Conservation (phyloP, 352 stramenopile genomes). For the Globisporangium megalacanthum region DNA sequence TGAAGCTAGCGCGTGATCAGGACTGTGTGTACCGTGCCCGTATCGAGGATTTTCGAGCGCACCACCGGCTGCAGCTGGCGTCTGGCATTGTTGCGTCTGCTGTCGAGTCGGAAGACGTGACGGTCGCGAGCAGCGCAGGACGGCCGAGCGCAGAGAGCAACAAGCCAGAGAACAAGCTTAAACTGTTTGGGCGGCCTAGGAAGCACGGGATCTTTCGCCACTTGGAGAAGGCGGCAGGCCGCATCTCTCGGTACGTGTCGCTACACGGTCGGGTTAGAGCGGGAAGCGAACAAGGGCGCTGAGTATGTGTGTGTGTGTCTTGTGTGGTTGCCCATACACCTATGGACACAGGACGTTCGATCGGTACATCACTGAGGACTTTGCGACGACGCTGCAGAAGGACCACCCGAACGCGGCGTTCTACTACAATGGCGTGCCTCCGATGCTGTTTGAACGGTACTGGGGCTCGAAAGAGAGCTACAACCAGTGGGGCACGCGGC, state of each 20-base stretch:
- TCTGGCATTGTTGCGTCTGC: slow-evolving; percentile 73
- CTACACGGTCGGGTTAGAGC: background rate
- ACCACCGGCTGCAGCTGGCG: slow-evolving; percentile 75
- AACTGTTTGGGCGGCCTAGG: slow-evolving; percentile 51
- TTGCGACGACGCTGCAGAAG: slow-evolving; percentile 38
- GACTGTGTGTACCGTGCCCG: slow-evolving; percentile 59
- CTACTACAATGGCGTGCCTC: slow-evolving; percentile 48
- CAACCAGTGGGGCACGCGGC: slow-evolving; percentile 46
- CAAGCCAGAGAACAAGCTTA: slow-evolving; percentile 44
- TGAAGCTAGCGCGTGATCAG: slow-evolving; percentile 52
- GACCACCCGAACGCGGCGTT: slow-evolving; percentile 52
- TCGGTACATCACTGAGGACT: slow-evolving; percentile 57
- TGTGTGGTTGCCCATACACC: background rate
- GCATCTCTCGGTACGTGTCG: slow-evolving; percentile 32
- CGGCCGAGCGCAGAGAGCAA: slow-evolving; percentile 33
- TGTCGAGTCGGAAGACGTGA: slow-evolving; percentile 31
- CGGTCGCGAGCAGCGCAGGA: slow-evolving; percentile 24
- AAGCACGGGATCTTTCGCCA: slow-evolving; percentile 60
- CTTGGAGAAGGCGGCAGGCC: slow-evolving; percentile 44
- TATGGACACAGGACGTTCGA: slow-evolving; percentile 55
- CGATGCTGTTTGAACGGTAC: slow-evolving; percentile 41
- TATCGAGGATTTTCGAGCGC: slow-evolving; percentile 80
- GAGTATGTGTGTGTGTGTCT: background rate
- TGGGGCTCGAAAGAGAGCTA: slow-evolving; percentile 63
- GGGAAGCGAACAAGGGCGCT: background rate